phyloP scores from a whole-genome alignment of 83 land plant genomes.

The Larix sibirica region DNA sequence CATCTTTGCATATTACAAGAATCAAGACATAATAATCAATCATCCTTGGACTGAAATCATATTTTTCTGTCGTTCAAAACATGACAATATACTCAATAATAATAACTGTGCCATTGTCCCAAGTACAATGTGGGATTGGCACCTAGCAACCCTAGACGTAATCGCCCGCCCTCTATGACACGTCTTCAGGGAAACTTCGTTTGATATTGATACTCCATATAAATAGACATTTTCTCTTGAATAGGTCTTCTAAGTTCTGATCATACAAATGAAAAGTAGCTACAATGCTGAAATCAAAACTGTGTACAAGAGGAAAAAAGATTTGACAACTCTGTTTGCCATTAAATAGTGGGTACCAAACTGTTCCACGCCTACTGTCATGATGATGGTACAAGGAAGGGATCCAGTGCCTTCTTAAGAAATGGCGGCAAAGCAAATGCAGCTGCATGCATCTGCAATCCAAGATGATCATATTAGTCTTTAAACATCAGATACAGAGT shows the following conservation, averaged over 20 bases:
- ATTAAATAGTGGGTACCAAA: background rate
- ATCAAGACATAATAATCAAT: no score
- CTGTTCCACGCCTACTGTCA: background rate
- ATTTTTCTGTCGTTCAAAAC: no score
- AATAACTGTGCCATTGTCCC: no score
- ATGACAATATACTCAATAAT: no score
- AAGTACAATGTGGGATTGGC: no score
- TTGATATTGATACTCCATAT: background rate
- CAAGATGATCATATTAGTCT: background rate
- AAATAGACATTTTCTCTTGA: background rate
- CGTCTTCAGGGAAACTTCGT: background rate
- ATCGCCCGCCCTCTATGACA: no score
- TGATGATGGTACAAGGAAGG: background rate
- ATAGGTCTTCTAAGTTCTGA: background rate
- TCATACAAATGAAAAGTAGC: no score
- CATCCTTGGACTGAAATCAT: no score
- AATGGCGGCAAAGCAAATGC: slow-evolving; percentile 10
- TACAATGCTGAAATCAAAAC: background rate
- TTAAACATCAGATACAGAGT: no score
- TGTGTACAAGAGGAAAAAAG: background rate
- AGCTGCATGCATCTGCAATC: slow-evolving; percentile 12
- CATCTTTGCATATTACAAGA: no score
- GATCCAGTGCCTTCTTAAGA: background rate
- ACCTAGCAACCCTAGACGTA: no score
- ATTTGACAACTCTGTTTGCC: background rate